Evolutionary conservation across 495 filamentous ascomycete species (phyloP), one percentile per base, ranked within the genome.

Genomic region (Talaromyces liani): DNA sequence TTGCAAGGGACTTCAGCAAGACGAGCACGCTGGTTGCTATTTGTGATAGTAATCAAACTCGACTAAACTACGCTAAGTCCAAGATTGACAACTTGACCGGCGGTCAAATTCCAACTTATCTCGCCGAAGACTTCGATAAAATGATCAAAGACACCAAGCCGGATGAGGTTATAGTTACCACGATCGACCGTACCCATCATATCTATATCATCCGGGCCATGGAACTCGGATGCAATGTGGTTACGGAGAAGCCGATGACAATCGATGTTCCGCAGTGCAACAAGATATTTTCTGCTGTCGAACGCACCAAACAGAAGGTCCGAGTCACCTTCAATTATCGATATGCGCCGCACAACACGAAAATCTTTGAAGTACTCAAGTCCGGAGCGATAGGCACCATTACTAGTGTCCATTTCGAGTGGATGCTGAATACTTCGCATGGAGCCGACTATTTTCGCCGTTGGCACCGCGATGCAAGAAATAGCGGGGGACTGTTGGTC

Each of bases 231-330:
- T 80, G 80, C 67, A 77, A 80, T 69, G 82, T 84, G 4, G 72
- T 85, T 49, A 84, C 79, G 16, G 83, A 86, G 66, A 86, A 86
- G 62, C 84, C 84, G 16, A 86, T 86, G 84, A 83, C 80, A 4
- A 76, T 84, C 68, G 82, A 85, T 65, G 82, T 78, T 7, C 72
- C 75, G 16, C 79, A 82, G 20, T 84, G 82, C 68, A 75, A 72
- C 3, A 69, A 71, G 39, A 84, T 47, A 4, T 16, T 47, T 16
- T 14, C 12, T 7, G 9, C 41, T 16, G 41, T 16, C 14, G 18
- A 47, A 18, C 12, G 41, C 6, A 47, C 41, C 14, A 18, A 18
- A 3, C 12, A 47, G 16, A 14, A 47, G 41, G 18, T 47, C 9
- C 41, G 41, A 47, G 41, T 47, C 9, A 14, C 18, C 18, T 47